Percentiles rank a stretch among this genome's conserved stretches.
Evolutionary conservation across 352 stramenopile species (phyloP).

Genomic region (Globisporangium spiculum): DNA sequence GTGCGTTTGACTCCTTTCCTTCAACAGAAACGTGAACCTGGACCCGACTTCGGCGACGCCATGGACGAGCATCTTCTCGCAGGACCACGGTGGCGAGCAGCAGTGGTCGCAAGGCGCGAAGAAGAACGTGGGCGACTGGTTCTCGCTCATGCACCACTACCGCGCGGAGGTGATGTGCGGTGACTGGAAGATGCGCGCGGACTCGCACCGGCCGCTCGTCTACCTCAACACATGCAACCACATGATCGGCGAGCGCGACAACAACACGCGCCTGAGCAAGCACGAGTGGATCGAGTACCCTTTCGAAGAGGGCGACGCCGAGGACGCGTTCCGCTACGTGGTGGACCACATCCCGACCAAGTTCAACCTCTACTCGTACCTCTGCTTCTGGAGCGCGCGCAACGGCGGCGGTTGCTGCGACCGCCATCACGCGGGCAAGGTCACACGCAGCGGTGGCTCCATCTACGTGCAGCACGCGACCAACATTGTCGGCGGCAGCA

Average conservation of each 20-base stretch:
- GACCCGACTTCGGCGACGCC: constrained; percentile 34
- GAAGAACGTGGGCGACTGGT: constrained; percentile 78
- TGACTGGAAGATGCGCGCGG: constrained; percentile 43
- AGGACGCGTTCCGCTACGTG: constrained; percentile 76
- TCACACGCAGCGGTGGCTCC: constrained; percentile 55
- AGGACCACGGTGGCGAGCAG: constrained; percentile 76
- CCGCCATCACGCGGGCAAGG: constrained; percentile 48
- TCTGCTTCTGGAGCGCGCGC: constrained; percentile 69
- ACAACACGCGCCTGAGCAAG: constrained; percentile 71
- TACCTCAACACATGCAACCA: constrained; percentile 90
- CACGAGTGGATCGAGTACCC: constrained; percentile 83
- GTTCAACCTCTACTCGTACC: constrained; percentile 84
- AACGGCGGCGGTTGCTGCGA: constrained; percentile 81
- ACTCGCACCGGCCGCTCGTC: constrained; percentile 60
- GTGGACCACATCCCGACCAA: constrained; percentile 84
- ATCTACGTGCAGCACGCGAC: constrained; percentile 47
- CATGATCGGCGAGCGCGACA: constrained; percentile 86
- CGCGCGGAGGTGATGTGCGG: constrained; percentile 41
- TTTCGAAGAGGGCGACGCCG: constrained; percentile 61
- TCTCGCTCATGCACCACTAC: constrained; percentile 90
- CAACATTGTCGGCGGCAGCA: background rate
- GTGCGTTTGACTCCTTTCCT: background rate
- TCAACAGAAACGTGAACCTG: constrained; percentile 58
- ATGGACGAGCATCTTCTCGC: constrained; percentile 66
- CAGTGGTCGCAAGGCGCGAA: constrained; percentile 84